phyloP scores from a whole-genome alignment of 192 early-diverging fungal genomes.

The Podila epicladia region DNA sequence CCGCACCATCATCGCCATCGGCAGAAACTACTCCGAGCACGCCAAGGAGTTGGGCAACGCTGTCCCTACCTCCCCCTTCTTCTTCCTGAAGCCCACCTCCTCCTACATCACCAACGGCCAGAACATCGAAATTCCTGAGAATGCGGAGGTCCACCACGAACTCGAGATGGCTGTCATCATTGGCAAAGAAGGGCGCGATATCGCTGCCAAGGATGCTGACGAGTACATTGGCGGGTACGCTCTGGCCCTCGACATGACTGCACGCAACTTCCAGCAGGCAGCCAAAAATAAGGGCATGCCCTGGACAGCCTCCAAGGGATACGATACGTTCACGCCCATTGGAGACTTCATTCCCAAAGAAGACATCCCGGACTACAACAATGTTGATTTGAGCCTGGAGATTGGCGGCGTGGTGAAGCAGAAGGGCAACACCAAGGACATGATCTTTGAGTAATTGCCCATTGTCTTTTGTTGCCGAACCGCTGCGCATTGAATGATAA shows the following conservation, averaged over 20 bases:
- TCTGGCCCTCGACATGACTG: constrained; percentile 93
- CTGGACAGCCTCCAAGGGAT: constrained; percentile 94
- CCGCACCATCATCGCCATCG: constrained; percentile 94
- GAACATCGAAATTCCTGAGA: constrained; percentile 82
- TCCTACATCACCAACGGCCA: constrained; percentile 76
- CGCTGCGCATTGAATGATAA: no score
- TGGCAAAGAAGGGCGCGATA: constrained; percentile 80
- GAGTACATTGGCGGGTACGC: constrained; percentile 82
- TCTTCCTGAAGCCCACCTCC: constrained; percentile 94
- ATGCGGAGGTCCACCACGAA: constrained; percentile 87
- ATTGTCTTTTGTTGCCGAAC: no score
- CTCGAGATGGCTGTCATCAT: constrained; percentile 95
- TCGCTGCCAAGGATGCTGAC: constrained; percentile 70
- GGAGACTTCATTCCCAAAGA: constrained; percentile 82
- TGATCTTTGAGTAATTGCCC: constrained; percentile 85
- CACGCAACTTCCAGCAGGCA: constrained; percentile 80
- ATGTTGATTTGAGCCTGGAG: constrained; percentile 81
- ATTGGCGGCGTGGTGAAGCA: constrained; percentile 81
- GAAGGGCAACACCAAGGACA: constrained; percentile 85
- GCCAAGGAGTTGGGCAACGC: constrained; percentile 95
- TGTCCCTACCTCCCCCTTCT: constrained; percentile 87
- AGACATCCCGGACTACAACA: constrained; percentile 73
- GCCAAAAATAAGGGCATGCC: constrained; percentile 88
- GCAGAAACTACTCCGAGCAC: constrained; percentile 93
- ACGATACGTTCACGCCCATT: constrained; percentile 93